These are phyloP conservation scores for Beta corolliflora DNA, from an alignment of 179 eudicot genomes.

Conservation along the genomic window DNA sequence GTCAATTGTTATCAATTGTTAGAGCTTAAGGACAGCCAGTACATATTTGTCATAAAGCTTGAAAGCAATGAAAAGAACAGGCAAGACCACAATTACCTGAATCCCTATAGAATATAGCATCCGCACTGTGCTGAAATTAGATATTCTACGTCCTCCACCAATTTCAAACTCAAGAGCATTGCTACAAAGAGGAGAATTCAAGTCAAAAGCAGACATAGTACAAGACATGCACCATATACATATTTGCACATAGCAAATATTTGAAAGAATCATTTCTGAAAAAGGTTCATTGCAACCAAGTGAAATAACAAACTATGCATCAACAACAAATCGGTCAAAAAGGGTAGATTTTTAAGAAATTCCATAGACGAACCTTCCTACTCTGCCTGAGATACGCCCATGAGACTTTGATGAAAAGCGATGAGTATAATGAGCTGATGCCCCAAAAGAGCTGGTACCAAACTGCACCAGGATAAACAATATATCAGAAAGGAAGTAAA, in stretches of 20 bases:
- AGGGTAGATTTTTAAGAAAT: background rate
- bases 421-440: constrained; percentile 80
- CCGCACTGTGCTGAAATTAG: constrained; percentile 80
- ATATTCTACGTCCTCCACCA: constrained; percentile 95
- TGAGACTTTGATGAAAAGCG: constrained; percentile 87
- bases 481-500: constrained; percentile 12
- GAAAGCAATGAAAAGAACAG: background rate
- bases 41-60: background rate
- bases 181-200: constrained; percentile 49
- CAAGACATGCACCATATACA: background rate
- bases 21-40: background rate
- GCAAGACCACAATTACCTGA: constrained; percentile 54
- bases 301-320: background rate
- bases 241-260: constrained; percentile 1
- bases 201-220: constrained; percentile 24
- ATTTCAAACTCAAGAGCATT: constrained; percentile 80
- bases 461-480: constrained; percentile 46
- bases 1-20: background rate
- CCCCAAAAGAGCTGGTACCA: constrained; percentile 83
- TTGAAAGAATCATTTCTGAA: background rate
- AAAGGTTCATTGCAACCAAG: background rate
- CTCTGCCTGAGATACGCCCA: constrained; percentile 80
- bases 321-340: constrained; percentile 4
- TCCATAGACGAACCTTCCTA: constrained; percentile 73
- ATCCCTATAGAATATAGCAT: constrained; percentile 84